Evolutionary conservation across 208 protist genomes (phyloP), one percentile per base, ranked within the genome.

Genomic region (Acanthamoeba sp.): DNA sequence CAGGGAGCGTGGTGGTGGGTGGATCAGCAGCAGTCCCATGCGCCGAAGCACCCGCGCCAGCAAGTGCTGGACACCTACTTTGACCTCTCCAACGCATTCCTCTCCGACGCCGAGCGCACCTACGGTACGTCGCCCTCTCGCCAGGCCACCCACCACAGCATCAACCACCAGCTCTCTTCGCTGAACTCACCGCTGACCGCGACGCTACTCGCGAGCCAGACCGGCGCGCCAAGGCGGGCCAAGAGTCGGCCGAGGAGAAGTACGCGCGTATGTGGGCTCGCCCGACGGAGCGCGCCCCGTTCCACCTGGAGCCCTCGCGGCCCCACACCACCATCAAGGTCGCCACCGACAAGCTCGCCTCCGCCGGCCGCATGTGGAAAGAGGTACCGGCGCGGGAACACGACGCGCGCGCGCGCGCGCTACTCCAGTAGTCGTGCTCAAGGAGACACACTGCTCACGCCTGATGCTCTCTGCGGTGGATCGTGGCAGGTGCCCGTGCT

Each of bases 21-120:
- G 0, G 59, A 69, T 59, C 52, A 22, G 22, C 9, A 59, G 18
- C 14, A 20, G 22, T 36, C 9, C 6, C 59, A n/a, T 5, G 59
- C 59, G 4, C 59, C 59, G 0, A 34, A 22, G 22, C 59, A 29
- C 22, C 59, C 59, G 59, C 59, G 59, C 16, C n/a, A 69, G 59
- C 59, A 69, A 9, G 59, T 69, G n/a, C 9, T 69, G 7, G 59
- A n/a, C n/a, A 69, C 22, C 59, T 84, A 84, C 45, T 84, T 84
- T 48, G 73, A 84, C 73, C 73, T 84, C 45, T 84, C 40, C 73
- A 84, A 84, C 73, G 20, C 73, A 34, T 84, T 69, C 27, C 59
- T 84, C 45, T 84, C 45, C 22, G 73, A 84, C 40, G 34, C 38
- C 40, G 40, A 84, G 14, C 38, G 38, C 27, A 52, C 45, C 38